These are phyloP conservation scores for Exophiala dermatitidis DNA, from an alignment of 2,329 filamentous ascomycete species.

Conservation along the genomic window DNA sequence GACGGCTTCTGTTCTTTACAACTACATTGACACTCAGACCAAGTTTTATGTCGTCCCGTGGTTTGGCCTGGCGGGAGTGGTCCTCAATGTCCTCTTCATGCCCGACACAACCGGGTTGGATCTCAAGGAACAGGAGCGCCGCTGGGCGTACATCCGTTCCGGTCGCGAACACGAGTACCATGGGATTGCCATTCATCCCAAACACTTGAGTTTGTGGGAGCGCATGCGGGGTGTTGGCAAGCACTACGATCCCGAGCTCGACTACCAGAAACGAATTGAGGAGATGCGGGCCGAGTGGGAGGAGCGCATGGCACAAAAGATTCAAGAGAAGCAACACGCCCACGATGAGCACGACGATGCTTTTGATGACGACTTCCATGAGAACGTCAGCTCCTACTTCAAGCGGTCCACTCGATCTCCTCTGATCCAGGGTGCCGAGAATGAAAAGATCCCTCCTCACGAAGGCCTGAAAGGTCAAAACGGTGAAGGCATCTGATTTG, in stretches of 20 bases:
- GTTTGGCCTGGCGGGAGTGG: conserved; percentile 83
- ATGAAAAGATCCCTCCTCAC: conserved; percentile 17
- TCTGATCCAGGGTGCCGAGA: conserved; percentile 19
- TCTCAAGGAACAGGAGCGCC: conserved; percentile 92
- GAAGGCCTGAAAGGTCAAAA: conserved; percentile 8
- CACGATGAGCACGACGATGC: conserved; percentile 36
- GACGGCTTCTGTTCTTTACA: conserved; percentile 80
- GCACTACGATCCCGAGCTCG: conserved; percentile 71
- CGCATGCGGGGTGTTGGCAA: conserved; percentile 69
- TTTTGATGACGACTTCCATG: conserved; percentile 36
- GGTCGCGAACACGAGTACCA: conserved; percentile 79
- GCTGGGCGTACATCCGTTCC: conserved; percentile 78
- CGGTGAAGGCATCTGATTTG: conserved; percentile 2
- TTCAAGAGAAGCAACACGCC: conserved; percentile 43
- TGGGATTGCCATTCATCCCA: conserved; percentile 82
- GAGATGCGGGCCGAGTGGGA: conserved; percentile 65
- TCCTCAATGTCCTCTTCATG: conserved; percentile 77
- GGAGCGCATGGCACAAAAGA: conserved; percentile 41
- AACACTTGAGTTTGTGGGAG: conserved; percentile 85
- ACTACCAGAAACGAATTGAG: conserved; percentile 75
- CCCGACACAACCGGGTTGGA: conserved; percentile 89
- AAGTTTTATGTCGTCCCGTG: conserved; percentile 68
- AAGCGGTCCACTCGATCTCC: conserved; percentile 39
- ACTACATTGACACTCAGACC: conserved; percentile 70
- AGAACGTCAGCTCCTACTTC: conserved; percentile 49